These are phyloP conservation scores for Eremothecium gossypii DNA, from an alignment of 1,139 yeast genomes.

Conservation along the genomic window DNA sequence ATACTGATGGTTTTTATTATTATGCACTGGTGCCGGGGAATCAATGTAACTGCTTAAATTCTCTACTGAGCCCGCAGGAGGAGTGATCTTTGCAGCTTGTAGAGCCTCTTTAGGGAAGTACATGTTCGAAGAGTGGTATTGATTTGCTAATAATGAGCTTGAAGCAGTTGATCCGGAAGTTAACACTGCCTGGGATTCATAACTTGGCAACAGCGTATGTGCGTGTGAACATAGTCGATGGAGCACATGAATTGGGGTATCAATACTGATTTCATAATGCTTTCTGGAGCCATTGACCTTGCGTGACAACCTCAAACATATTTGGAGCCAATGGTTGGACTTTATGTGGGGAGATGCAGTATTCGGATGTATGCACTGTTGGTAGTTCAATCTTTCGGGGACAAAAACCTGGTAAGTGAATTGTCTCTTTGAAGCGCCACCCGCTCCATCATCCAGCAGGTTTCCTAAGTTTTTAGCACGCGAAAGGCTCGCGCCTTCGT, in stretches of 20 bases:
- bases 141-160: conserved; percentile 10
- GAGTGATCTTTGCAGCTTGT: conserved; percentile 42
- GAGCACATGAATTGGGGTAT: conserved; percentile 71
- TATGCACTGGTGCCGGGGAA: conserved; percentile 10
- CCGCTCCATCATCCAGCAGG: conserved; percentile 31
- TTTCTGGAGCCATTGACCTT: conserved; percentile 55
- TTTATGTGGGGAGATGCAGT: conserved; percentile 70
- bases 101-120: conserved; percentile 34
- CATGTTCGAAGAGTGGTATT: conserved; percentile 31
- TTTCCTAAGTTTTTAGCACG: conserved; percentile 36
- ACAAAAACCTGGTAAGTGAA: conserved; percentile 76
- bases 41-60: conserved; percentile 10
- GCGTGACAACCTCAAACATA: conserved; percentile 68
- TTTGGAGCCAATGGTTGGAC: conserved; percentile 89
- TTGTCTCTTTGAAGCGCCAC: conserved; percentile 44
- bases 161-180: conserved; percentile 20
- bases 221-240: conserved; percentile 61
- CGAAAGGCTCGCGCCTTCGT: conserved; percentile 26
- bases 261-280: conserved; percentile 84
- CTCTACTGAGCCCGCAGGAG: conserved; percentile 41
- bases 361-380: conserved; percentile 57
- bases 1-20: conserved; percentile 8
- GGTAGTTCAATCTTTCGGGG: conserved; percentile 51
- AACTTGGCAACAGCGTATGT: conserved; percentile 48
- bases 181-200: conserved; percentile 20